A percentile compares a stretch with the other conserved stretches of the same genome.
Evolutionary conservation across 441 rosid species (phyloP).

Genomic region (Bocquillonia castaneifolia): DNA sequence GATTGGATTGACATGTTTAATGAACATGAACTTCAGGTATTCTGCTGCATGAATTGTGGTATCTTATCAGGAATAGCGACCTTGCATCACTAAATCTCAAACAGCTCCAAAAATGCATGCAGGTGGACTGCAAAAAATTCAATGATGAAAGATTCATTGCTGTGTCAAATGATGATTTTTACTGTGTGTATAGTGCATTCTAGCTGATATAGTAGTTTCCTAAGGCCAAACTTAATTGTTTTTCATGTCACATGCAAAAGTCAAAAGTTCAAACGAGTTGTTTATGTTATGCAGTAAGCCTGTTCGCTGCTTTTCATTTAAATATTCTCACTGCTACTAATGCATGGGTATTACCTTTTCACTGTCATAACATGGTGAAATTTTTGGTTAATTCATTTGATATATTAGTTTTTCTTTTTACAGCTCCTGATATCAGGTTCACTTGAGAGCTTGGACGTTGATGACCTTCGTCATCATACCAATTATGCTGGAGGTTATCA

Average conservation of each 20-base stretch:
- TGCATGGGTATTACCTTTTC: neutral
- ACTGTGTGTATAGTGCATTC: neutral
- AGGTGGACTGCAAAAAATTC: no score
- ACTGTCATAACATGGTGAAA: neutral
- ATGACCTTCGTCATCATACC: constrained; percentile 70
- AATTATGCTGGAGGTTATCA: constrained; percentile 92
- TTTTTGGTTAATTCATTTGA: neutral
- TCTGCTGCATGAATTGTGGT: neutral
- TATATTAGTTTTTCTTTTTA: constrained; percentile 26
- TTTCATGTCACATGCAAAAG: neutral
- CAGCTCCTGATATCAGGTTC: constrained; percentile 98
- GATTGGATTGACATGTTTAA: constrained; percentile 97
- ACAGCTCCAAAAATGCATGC: no score
- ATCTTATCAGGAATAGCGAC: neutral
- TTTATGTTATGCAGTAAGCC: neutral
- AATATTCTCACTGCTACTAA: neutral
- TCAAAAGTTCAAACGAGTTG: neutral
- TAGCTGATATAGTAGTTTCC: neutral
- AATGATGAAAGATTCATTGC: neutral
- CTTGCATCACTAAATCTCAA: constrained; percentile 6
- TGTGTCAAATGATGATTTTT: neutral
- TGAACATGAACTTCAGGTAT: constrained; percentile 97
- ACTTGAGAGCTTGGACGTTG: constrained; percentile 93
- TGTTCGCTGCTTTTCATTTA: neutral
- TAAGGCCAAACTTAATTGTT: neutral